Conservation (phyloP, 495 filamentous ascomycete genomes). For the Hypoxylon lenormandii region DNA sequence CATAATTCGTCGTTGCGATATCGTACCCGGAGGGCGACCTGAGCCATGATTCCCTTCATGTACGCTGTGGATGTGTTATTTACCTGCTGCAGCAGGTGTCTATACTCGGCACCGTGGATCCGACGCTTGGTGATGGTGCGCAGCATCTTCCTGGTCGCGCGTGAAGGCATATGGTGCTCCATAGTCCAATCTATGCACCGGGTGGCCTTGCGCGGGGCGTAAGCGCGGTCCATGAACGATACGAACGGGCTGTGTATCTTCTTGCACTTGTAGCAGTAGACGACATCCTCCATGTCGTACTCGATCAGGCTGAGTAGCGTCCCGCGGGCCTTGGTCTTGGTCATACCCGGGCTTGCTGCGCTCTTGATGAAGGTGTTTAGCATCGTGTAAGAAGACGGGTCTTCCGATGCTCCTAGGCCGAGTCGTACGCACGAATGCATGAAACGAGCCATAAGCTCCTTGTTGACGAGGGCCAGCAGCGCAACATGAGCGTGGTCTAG, state of each 20-base stretch:
- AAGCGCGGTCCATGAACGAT: slow-evolving; percentile 31
- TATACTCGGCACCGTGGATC: slow-evolving; percentile 38
- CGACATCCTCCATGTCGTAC: slow-evolving; percentile 36
- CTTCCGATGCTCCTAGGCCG: slow-evolving; percentile 1
- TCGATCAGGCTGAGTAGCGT: slow-evolving; percentile 29
- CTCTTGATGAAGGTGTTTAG: slow-evolving; percentile 28
- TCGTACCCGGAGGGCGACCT: slow-evolving; percentile 28
- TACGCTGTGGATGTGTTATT: slow-evolving; percentile 37
- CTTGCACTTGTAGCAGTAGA: slow-evolving; percentile 45
- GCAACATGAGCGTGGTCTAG: slow-evolving; percentile 21
- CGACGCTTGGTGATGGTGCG: slow-evolving; percentile 40
- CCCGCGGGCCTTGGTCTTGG: slow-evolving; percentile 36
- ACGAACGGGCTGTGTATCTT: slow-evolving; percentile 38
- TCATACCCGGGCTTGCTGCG: background rate
- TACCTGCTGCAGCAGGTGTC: slow-evolving; percentile 33
- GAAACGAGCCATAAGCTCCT: slow-evolving; percentile 39
- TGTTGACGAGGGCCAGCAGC: slow-evolving; percentile 40
- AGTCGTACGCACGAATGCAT: slow-evolving; percentile 16
- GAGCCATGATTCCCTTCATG: slow-evolving; percentile 33
- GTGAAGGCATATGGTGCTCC: slow-evolving; percentile 44
- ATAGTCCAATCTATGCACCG: slow-evolving; percentile 37
- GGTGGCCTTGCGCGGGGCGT: slow-evolving; percentile 21
- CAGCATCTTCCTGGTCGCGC: slow-evolving; percentile 40
- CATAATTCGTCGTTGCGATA: slow-evolving; percentile 34
- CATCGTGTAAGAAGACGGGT: slow-evolving; percentile 11